Evolutionary conservation across 2,329 filamentous ascomycete genomes (phyloP), one percentile per base, ranked within the genome.

Genomic region (Trichoderma hamatum): DNA sequence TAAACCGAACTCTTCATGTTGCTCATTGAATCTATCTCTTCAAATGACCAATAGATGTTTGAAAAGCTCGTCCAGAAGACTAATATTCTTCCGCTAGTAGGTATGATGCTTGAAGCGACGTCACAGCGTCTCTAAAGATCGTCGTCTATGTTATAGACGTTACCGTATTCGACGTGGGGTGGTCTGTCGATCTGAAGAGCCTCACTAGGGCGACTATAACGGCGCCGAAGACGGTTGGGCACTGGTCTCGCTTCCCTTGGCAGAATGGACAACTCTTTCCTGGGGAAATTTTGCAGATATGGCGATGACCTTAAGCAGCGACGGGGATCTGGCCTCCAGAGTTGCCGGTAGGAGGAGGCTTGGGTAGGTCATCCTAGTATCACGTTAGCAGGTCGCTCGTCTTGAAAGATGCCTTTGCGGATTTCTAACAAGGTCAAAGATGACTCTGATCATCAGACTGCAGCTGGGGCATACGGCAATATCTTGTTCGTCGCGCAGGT

Each of bases 391-490:
- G 58, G 56, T 55, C 59, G 63, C 28, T 54, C 46, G 63, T 56
- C 51, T 52, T 21, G 6, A 32, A 10, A 30, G 19, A 30, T 5
- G 28, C 9, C 30, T 49, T 11, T 54, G 32, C 39, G 1, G 32
- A 43, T n/a, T 55, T 75, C 90, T 75, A 80, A 96, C 93, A 77
- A 88, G 80, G 73, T 98, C 96, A 75, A 94, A 99, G 58, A 99
- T 96, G 16, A 99, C 94, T 69, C 91, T 84, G 69, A 99, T 97
- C 93, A 97, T 97, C 75, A 99, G 83, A 80, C 94, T 97, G 81
- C 96, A 99, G 78, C 94, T 97, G 26, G 96, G 96, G 76, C 96
- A 99, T 13, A 98, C 92, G n/a, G 92, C 96, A 77, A 99, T 94
- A 74, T 98, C 94, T 79, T 95, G 89, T 72, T 93, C 92, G 77